Evolutionary conservation across 2,329 filamentous ascomycete species (phyloP).

Genomic region (Fusarium paranaense): DNA sequence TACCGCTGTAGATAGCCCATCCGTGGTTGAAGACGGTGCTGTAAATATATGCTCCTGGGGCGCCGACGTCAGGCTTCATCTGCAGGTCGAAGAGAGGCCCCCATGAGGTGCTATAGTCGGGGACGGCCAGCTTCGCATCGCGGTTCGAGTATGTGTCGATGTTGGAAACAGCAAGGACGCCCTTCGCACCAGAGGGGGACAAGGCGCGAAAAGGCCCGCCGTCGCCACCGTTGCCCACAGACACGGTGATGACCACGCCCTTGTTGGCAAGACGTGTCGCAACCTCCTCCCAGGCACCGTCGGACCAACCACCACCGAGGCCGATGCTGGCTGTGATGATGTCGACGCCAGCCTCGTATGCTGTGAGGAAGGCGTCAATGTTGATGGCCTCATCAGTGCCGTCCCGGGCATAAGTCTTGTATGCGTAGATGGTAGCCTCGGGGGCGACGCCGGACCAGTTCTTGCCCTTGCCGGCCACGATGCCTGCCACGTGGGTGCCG

Average conservation of each 20-base stretch:
- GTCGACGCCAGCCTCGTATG: constrained; percentile 24
- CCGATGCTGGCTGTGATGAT: constrained; percentile 16
- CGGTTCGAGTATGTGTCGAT: constrained; percentile 38
- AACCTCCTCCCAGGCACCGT: background rate
- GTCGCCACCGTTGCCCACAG: background rate
- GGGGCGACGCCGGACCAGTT: background rate
- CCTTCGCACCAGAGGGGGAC: background rate
- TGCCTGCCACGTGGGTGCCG: background rate
- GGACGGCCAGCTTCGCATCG: constrained; percentile 14
- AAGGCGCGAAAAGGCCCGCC: constrained; percentile 4
- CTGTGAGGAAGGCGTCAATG: constrained; percentile 23
- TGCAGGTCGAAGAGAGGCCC: background rate
- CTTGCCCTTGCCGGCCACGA: background rate
- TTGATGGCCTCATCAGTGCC: constrained; percentile 18
- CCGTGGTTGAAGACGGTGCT: background rate
- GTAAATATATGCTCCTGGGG: constrained; percentile 5
- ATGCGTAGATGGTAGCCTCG: background rate
- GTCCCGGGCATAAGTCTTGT: background rate
- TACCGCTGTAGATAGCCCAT: background rate
- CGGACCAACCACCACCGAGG: background rate
- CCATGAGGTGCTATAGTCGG: background rate
- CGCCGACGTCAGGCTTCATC: constrained; percentile 12
- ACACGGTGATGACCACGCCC: background rate
- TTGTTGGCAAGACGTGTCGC: background rate
- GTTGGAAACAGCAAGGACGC: background rate